Evolutionary conservation across 2,329 filamentous ascomycete genomes (phyloP).

Genomic region (Stachybotrys chartarum): DNA sequence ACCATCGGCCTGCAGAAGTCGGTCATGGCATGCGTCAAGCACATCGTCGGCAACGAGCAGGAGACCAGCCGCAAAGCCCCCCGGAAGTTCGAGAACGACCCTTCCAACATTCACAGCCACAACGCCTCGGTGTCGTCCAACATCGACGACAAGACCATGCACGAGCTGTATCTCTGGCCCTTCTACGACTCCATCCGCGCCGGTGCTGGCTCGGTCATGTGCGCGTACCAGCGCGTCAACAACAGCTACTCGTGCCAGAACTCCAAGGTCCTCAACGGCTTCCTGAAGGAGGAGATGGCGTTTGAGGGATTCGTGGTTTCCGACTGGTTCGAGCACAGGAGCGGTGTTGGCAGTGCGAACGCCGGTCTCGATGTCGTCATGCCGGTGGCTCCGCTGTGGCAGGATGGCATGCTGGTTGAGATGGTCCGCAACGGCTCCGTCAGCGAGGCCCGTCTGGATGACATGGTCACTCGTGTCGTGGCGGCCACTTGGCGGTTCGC

Average conservation of each 20-base stretch:
- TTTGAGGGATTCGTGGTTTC: conserved; percentile 64
- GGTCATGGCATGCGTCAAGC: conserved; percentile 36
- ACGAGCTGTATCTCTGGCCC: conserved; percentile 57
- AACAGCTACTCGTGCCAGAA: conserved; percentile 68
- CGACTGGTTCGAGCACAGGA: conserved; percentile 63
- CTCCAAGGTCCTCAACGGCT: conserved; percentile 58
- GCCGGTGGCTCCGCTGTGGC: conserved; percentile 47
- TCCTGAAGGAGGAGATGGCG: conserved; percentile 56
- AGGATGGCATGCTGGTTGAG: conserved; percentile 61
- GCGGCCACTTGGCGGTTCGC: conserved; percentile 31
- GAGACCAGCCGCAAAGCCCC: conserved; percentile 73
- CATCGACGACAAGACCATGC: conserved; percentile 57
- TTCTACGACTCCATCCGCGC: conserved; percentile 55
- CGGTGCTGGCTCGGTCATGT: conserved; percentile 55
- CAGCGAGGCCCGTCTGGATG: conserved; percentile 61
- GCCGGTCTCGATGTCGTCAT: conserved; percentile 65
- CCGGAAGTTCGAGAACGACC: conserved; percentile 56
- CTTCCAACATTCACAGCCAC: conserved; percentile 27
- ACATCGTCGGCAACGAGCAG: conserved; percentile 70
- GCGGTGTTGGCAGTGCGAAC: conserved; percentile 42
- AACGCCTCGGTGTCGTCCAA: conserved; percentile 51
- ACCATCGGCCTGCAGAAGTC: conserved; percentile 42
- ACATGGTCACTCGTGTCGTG: conserved; percentile 60
- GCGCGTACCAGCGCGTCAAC: conserved; percentile 65
- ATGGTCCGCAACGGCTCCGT: conserved; percentile 72